These are phyloP conservation scores for Cylindrotheca closterium DNA, from an alignment of 108 stramenopile species.

Conservation along the genomic window DNA sequence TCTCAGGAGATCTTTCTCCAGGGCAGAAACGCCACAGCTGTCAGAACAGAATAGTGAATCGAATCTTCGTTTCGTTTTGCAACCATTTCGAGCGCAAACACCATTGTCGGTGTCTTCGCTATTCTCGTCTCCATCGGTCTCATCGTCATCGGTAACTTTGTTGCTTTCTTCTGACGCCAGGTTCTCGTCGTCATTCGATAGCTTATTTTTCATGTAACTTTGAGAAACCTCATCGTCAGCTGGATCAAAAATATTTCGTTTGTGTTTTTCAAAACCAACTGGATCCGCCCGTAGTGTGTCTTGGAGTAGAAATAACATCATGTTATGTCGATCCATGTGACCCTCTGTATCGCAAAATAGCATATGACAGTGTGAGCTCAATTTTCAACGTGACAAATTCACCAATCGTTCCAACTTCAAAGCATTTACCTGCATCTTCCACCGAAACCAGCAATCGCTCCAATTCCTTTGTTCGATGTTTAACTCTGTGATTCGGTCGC, in stretches of 20 bases:
- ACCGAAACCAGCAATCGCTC: conserved; percentile 66
- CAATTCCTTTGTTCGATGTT: conserved; percentile 67
- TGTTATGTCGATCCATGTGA: conserved; percentile 82
- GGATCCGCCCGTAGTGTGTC: conserved; percentile 61
- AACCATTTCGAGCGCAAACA: conserved; percentile 51
- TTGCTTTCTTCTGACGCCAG: no score
- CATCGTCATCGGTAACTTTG: neutral
- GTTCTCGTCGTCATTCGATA: no score
- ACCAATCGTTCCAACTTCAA: neutral
- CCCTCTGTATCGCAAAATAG: conserved; percentile 58
- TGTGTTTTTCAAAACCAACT: conserved; percentile 67
- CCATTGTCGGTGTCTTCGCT: neutral
- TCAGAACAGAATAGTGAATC: conserved; percentile 87
- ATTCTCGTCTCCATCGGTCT: neutral
- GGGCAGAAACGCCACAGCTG: conserved; percentile 66
- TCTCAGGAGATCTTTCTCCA: conserved; percentile 70
- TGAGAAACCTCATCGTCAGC: conserved; percentile 45
- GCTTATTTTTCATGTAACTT: no score
- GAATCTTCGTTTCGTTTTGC: conserved; percentile 57
- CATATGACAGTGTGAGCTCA: no score
- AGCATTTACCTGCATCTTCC: conserved; percentile 74
- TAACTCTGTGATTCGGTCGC: conserved; percentile 58
- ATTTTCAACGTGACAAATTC: conserved; percentile 4
- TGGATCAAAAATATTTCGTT: conserved; percentile 80
- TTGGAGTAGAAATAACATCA: conserved; percentile 77